Evolutionary conservation across 2,329 filamentous ascomycete species (phyloP).

Genomic region (Xylaria arbuscula): DNA sequence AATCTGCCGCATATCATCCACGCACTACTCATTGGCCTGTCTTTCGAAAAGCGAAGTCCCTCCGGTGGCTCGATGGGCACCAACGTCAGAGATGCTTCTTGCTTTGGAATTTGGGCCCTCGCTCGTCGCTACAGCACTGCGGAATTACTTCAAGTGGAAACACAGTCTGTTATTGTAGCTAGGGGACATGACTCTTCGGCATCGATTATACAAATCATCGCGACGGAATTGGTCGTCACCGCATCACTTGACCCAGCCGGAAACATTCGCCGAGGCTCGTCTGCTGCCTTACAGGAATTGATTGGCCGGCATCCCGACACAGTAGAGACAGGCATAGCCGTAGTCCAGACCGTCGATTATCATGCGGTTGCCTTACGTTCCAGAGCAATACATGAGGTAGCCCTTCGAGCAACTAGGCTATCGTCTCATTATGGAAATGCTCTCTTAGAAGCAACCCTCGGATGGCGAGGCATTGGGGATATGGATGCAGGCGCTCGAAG

Average conservation of each 20-base stretch:
- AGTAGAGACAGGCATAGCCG: constrained; percentile 80
- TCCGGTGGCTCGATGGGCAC: constrained; percentile 87
- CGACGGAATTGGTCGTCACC: constrained; percentile 81
- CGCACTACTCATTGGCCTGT: constrained; percentile 80
- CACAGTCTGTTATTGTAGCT: constrained; percentile 57
- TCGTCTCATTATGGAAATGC: constrained; percentile 75
- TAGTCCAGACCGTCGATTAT: constrained; percentile 93
- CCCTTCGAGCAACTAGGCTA: constrained; percentile 74
- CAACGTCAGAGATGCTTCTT: constrained; percentile 93
- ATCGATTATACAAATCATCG: constrained; percentile 79
- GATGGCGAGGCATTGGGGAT: constrained; percentile 90
- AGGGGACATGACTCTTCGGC: constrained; percentile 52
- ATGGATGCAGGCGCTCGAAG: constrained; percentile 79
- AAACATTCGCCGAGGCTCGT: constrained; percentile 92
- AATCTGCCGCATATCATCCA: constrained; percentile 80
- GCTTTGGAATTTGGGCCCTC: constrained; percentile 94
- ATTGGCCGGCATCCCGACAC: constrained; percentile 92
- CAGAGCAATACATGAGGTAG: constrained; percentile 82
- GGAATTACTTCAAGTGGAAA: constrained; percentile 76
- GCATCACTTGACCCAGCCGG: constrained; percentile 90
- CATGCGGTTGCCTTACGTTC: constrained; percentile 90
- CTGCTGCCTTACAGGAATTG: constrained; percentile 92
- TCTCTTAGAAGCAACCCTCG: constrained; percentile 75
- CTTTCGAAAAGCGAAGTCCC: constrained; percentile 88
- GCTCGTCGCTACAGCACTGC: constrained; percentile 85